Conservation (phyloP, 2,329 filamentous ascomycete species). For the Delphinella strobiligena region DNA sequence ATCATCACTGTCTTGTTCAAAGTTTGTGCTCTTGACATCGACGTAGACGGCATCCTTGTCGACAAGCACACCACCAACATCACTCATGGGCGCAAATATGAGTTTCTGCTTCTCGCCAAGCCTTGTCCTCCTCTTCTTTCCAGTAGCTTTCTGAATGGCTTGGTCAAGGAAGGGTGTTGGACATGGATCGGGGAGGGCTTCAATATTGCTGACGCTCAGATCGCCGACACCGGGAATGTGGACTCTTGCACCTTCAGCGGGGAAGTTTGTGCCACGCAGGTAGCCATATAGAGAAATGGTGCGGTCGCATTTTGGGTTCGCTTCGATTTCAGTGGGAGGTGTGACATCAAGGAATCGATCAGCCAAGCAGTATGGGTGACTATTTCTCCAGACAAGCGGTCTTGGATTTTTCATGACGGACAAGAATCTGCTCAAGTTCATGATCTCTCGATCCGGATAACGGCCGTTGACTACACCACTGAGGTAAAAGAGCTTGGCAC, state of each 20-base stretch:
- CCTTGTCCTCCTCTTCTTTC: conserved; percentile 67
- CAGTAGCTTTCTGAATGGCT: conserved; percentile 69
- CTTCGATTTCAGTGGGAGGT: conserved; percentile 80
- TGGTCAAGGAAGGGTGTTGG: conserved; percentile 87
- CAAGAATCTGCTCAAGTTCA: conserved; percentile 89
- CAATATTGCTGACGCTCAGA: conserved; percentile 69
- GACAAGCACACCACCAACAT: conserved; percentile 88
- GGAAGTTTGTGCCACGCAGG: conserved; percentile 86
- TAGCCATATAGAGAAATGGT: conserved; percentile 89
- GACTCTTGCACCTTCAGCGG: conserved; percentile 70
- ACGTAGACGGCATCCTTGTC: conserved; percentile 97
- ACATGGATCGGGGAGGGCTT: conserved; percentile 84
- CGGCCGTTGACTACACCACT: conserved; percentile 93
- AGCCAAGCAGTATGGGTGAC: conserved; percentile 84
- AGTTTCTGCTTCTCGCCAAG: conserved; percentile 96
- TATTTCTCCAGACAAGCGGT: conserved; percentile 92
- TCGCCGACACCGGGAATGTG: conserved; percentile 91
- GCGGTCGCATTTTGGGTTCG: conserved; percentile 78
- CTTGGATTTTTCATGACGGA: conserved; percentile 99
- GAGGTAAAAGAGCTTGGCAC: conserved; percentile 92
- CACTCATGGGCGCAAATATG: conserved; percentile 94
- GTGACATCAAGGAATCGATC: conserved; percentile 95
- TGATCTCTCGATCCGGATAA: conserved; percentile 91
- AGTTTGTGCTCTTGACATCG: conserved; percentile 58
- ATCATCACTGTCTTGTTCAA: conserved; percentile 51